Evolutionary conservation across 257 asterid species (phyloP).

Genomic region (Rubia yunnanensis): DNA sequence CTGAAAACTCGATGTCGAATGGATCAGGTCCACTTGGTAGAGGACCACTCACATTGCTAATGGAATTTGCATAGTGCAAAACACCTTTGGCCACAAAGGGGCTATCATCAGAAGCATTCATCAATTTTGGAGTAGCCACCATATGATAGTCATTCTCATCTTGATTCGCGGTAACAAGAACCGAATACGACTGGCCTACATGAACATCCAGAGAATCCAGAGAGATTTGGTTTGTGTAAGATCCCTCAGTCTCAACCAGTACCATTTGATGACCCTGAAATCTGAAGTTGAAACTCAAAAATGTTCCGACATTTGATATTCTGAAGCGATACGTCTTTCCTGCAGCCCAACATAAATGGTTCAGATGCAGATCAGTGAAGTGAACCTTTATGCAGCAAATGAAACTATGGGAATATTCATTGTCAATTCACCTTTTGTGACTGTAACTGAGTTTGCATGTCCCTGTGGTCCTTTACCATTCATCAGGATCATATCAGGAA

Average conservation of each 20-base stretch:
- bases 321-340: constrained; percentile 58
- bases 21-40: constrained; percentile 62
- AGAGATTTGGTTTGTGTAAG: constrained; percentile 44
- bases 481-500: constrained; percentile 38
- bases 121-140: constrained; percentile 56
- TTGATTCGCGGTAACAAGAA: constrained; percentile 53
- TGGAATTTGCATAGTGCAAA: constrained; percentile 48
- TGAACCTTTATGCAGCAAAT: not conserved
- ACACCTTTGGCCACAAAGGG: constrained; percentile 39
- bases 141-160: constrained; percentile 36
- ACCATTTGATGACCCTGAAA: constrained; percentile 53
- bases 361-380: not conserved
- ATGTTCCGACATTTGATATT: constrained; percentile 50
- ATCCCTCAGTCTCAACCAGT: constrained; percentile 65
- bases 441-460: constrained; percentile 33
- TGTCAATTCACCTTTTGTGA: constrained; percentile 30
- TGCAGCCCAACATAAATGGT: constrained; percentile 2
- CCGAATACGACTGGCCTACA: constrained; percentile 73
- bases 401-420: no score
- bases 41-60: constrained; percentile 30
- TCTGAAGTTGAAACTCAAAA: constrained; percentile 53
- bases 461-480: constrained; percentile 41
- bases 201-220: constrained; percentile 58
- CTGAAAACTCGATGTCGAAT: constrained; percentile 37
- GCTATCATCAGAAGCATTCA: constrained; percentile 3